Percentiles rank a stretch among this genome's conserved stretches.
phyloP scores from a whole-genome alignment of 345 rosid species.

The Geranium rotundifolium region DNA sequence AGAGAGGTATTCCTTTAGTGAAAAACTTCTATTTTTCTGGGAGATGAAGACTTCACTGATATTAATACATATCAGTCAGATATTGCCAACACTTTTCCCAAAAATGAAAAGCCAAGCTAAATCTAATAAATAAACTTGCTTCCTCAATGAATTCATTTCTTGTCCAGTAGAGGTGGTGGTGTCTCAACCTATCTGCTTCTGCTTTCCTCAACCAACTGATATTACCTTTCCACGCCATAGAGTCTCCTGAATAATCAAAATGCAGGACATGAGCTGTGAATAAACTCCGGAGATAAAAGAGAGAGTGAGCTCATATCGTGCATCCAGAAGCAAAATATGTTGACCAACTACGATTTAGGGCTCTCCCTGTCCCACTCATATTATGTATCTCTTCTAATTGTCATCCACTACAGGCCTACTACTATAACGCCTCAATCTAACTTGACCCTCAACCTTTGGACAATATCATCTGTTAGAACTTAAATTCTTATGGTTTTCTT shows the following conservation, averaged over 20 bases:
- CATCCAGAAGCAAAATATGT: not conserved
- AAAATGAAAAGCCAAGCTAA: too few species aligned
- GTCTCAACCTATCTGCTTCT: slow-evolving; percentile 8
- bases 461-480: not conserved
- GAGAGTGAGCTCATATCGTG: not conserved
- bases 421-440: too few species aligned
- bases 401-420: not conserved
- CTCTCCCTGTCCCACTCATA: not conserved
- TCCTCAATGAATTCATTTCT: too few species aligned
- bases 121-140: too few species aligned
- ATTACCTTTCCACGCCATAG: slow-evolving; percentile 53
- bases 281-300: not conserved
- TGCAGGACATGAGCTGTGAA: not conserved
- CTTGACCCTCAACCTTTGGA: not conserved
- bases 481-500: not conserved
- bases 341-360: too few species aligned
- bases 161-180: too few species aligned
- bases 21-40: too few species aligned
- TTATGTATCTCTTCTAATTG: not conserved
- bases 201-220: slow-evolving; percentile 22
- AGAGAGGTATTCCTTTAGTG: too few species aligned
- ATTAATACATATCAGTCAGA: too few species aligned
- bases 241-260: slow-evolving; percentile 35
- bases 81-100: too few species aligned
- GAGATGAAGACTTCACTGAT: too few species aligned